Percentiles rank a stretch among this genome's conserved stretches.
phyloP scores from a whole-genome alignment of 305 asterid species.

The Fraxinus angustifolia region DNA sequence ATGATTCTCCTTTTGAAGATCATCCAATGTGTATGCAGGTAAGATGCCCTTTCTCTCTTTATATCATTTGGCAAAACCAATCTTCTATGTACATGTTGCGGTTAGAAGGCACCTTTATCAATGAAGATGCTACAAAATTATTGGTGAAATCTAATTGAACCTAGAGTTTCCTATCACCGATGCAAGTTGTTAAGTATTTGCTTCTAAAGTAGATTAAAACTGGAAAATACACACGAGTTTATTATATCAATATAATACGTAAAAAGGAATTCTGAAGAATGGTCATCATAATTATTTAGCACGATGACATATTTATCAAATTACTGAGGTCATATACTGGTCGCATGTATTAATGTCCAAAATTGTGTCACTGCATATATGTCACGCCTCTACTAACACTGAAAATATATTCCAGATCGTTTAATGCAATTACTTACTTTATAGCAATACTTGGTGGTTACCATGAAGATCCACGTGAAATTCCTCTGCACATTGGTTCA shows the following conservation, averaged over 20 bases:
- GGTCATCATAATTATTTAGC: no score
- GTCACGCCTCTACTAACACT: no score
- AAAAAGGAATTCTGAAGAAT: no score
- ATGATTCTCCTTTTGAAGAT: conserved; percentile 40
- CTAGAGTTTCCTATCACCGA: background rate
- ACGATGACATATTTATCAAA: no score
- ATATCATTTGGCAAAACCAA: background rate
- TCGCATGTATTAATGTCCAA: no score
- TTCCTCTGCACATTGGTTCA: background rate
- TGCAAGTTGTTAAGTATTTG: background rate
- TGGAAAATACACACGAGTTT: background rate
- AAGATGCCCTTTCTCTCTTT: conserved; percentile 20
- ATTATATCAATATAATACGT: background rate
- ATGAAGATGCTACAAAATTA: background rate
- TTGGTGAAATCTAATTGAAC: background rate
- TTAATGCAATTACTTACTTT: no score
- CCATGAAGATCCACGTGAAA: background rate
- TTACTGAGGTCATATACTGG: no score
- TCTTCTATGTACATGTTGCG: background rate
- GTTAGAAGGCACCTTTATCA: background rate
- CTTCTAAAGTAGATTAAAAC: background rate
- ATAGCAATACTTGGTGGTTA: background rate
- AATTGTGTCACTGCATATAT: no score
- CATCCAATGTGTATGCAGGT: conserved; percentile 56
- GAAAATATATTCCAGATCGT: no score